Evolutionary conservation across 1,284 basidiomycete species (phyloP).

Genomic region (Ustilago cynodontis): DNA sequence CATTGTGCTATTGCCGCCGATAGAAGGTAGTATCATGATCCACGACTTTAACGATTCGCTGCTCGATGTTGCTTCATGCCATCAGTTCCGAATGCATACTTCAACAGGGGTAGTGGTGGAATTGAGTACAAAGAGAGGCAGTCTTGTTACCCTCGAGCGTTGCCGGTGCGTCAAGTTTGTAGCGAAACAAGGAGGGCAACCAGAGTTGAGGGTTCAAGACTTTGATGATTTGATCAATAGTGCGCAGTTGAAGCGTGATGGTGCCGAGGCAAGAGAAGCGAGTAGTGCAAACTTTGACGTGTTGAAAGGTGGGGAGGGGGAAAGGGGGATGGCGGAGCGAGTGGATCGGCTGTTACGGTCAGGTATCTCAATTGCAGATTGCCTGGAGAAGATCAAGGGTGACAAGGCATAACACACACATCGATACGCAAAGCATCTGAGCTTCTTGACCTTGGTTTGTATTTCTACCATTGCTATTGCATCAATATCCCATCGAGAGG

Average conservation of each 20-base stretch:
- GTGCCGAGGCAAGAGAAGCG: background rate
- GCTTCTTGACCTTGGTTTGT: background rate
- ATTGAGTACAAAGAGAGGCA: conserved; percentile 28
- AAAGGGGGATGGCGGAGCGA: background rate
- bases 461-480: background rate
- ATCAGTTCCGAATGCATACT: conserved; percentile 50
- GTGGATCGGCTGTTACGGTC: background rate
- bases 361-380: background rate
- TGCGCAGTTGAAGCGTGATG: conserved; percentile 15
- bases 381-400: conserved; percentile 4
- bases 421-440: background rate
- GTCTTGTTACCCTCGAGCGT: conserved; percentile 34
- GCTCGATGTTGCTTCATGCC: conserved; percentile 23
- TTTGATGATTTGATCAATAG: conserved; percentile 47
- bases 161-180: conserved; percentile 22
- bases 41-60: conserved; percentile 16
- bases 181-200: background rate
- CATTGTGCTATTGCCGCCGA: conserved; percentile 22
- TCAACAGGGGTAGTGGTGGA: conserved; percentile 18
- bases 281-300: conserved; percentile 9
- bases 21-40: conserved; percentile 50
- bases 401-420: background rate
- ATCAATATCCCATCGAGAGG: too few species aligned
- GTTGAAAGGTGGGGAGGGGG: background rate
- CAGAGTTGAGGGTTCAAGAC: conserved; percentile 42